Conservation (phyloP, 2,329 filamentous ascomycete genomes). For the Geoglossum cookeanum region DNA sequence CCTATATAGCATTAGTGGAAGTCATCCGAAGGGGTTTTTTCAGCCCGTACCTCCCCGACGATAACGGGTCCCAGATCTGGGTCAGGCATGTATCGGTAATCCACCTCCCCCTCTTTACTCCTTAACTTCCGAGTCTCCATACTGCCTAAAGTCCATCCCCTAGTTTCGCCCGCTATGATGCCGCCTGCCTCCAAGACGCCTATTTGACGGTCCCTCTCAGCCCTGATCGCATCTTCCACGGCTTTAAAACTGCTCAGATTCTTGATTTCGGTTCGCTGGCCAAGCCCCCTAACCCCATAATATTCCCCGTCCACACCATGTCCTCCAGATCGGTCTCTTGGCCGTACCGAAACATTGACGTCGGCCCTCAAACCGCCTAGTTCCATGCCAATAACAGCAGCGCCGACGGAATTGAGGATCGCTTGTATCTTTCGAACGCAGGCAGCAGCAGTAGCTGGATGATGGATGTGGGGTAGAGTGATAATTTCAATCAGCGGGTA, state of each 20-base stretch:
- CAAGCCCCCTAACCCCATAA: constrained; percentile 42
- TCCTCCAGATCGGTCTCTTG: constrained; percentile 29
- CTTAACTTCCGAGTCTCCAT: constrained; percentile 65
- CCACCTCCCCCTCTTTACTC: constrained; percentile 90
- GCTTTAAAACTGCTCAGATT: constrained; percentile 90
- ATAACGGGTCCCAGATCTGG: constrained; percentile 69
- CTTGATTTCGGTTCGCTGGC: constrained; percentile 90
- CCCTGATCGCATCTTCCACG: constrained; percentile 83
- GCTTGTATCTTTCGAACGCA: constrained; percentile 77
- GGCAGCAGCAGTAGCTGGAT: constrained; percentile 70
- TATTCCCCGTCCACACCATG: constrained; percentile 28
- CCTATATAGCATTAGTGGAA: constrained; percentile 15
- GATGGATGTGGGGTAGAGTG: constrained; percentile 71
- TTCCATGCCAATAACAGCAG: constrained; percentile 86
- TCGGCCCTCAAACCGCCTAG: constrained; percentile 77
- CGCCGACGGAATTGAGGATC: constrained; percentile 59
- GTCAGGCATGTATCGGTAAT: constrained; percentile 97
- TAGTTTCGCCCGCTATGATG: constrained; percentile 62
- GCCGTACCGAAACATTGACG: constrained; percentile 76
- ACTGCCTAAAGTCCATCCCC: constrained; percentile 76
- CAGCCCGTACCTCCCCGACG: constrained; percentile 35
- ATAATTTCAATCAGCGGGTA: constrained; percentile 90
- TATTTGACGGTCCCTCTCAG: constrained; percentile 82
- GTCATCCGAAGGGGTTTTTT: background rate
- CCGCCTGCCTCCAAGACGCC: constrained; percentile 56